Evolutionary conservation across 164 flowering plant genomes (phyloP).

Genomic region (Magnolia kwangsiensis): DNA sequence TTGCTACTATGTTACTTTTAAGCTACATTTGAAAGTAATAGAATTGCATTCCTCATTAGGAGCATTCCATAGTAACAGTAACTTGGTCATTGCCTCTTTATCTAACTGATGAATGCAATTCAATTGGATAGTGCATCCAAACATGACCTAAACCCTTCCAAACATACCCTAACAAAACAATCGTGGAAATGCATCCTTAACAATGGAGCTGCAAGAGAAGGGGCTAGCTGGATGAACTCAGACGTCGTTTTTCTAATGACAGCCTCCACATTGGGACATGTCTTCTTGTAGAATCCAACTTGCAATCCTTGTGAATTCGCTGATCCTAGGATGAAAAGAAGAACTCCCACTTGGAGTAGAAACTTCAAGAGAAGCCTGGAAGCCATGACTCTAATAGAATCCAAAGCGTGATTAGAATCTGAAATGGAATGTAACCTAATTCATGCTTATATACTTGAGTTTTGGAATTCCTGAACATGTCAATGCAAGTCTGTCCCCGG

Average conservation of each 20-base stretch:
- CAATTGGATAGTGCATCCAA: background rate
- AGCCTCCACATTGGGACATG: constrained; percentile 31
- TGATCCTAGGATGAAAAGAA: constrained; percentile 4
- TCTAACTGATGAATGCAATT: background rate
- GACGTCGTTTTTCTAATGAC: constrained; percentile 17
- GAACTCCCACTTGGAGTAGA: constrained; percentile 11
- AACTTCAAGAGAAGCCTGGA: constrained; percentile 12
- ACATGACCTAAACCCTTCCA: background rate
- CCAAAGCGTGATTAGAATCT: background rate
- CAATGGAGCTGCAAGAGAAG: constrained; percentile 30
- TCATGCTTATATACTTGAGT: constrained; percentile 1
- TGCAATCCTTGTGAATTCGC: constrained; percentile 20
- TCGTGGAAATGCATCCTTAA: constrained; percentile 48
- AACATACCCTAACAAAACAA: constrained; percentile 45
- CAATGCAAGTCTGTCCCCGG: constrained; percentile 11
- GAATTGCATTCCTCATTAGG: too few species aligned
- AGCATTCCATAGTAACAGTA: too few species aligned
- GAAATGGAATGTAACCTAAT: background rate
- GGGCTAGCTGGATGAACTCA: constrained; percentile 15
- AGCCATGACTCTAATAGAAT: background rate
- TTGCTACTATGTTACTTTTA: too few species aligned
- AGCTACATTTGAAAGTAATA: too few species aligned
- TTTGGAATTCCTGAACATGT: background rate
- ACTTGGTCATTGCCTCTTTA: too few species aligned
- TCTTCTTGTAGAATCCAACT: constrained; percentile 24